Evolutionary conservation across 345 rosid species (phyloP), one percentile per base, ranked within the genome.

Genomic region (Populus euphratica): DNA sequence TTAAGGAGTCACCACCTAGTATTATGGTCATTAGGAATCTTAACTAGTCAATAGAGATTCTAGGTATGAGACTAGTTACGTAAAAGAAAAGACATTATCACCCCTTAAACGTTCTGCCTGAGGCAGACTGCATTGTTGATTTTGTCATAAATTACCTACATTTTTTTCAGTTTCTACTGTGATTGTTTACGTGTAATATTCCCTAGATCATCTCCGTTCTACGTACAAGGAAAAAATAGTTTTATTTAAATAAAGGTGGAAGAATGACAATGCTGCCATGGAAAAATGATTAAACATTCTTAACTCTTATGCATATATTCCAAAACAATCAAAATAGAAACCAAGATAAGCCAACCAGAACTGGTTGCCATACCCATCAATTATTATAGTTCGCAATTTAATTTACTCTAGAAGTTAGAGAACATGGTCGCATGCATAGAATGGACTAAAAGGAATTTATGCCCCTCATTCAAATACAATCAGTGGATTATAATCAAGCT

Each of bases 181-280:
- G 29, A 27, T 27, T 27, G 29, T 27, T 1, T 27, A 1, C 29
- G 29, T 27, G 29, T 27, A 85, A 91, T 59, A 95, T 88, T 93
- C 82, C 99, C 98, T 35, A 80, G 86, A 85, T 91, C 92, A 78
- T 87, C 91, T 52, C 86, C 87, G 81, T 88, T 95, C 99, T 93
- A 92, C 88, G 86, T 64, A 44, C 47, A 68, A 69, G 13, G 8
- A 47, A 65, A 18, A 61, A 39, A 6, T 29, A 27, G 20, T 18
- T 59, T 77, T 18, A 54, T 14, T 20, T 27, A 25, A 72, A 67
- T 36, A n/a, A 71, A 65, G 73, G 8, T 11, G 20, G 43, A 77
- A 61, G 54, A n/a, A 68, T 29, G 47, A 54, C 29, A 5, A n/a
- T 62, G 23, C 27, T 39, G 70, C 43, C n/a, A 23, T 64, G 33